A percentile compares a stretch with the other conserved stretches of the same genome.
phyloP scores from a whole-genome alignment of 2,329 filamentous ascomycete species.

The Amauroascus verrucosus region DNA sequence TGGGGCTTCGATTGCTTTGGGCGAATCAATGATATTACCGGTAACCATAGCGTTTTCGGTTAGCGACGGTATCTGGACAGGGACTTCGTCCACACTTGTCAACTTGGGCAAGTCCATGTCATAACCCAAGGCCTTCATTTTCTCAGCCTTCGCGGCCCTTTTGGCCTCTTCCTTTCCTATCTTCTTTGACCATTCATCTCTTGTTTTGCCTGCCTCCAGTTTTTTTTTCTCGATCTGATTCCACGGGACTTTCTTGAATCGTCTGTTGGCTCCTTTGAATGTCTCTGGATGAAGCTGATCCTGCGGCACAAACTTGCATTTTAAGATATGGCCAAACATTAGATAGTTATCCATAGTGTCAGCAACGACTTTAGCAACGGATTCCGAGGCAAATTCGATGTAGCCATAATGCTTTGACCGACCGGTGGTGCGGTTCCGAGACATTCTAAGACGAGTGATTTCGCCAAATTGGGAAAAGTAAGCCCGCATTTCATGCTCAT shows the following conservation, averaged over 20 bases:
- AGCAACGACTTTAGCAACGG: conserved; percentile 82
- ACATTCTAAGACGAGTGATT: conserved; percentile 68
- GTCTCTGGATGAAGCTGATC: conserved; percentile 70
- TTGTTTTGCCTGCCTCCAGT: conserved; percentile 61
- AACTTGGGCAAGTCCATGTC: conserved; percentile 65
- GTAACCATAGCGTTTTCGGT: conserved; percentile 18
- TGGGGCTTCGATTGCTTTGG: conserved; percentile 23
- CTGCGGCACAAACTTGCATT: conserved; percentile 67
- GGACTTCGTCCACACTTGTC: conserved; percentile 51
- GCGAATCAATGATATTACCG: conserved; percentile 11
- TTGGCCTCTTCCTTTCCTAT: conserved; percentile 62
- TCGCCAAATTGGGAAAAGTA: conserved; percentile 92
- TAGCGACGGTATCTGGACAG: conserved; percentile 32
- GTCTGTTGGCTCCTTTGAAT: conserved; percentile 81
- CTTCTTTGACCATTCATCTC: conserved; percentile 68
- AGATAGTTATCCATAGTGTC: conserved; percentile 98
- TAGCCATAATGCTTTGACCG: conserved; percentile 90
- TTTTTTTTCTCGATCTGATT: conserved; percentile 72
- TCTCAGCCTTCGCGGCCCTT: conserved; percentile 58
- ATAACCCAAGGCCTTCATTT: conserved; percentile 72
- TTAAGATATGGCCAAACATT: conserved; percentile 85
- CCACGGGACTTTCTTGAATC: conserved; percentile 80
- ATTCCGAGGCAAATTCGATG: conserved; percentile 67
- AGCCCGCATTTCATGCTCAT: conserved; percentile 84
- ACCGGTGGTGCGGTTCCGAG: conserved; percentile 85